Percentiles rank a stretch among this genome's conserved stretches.
These are phyloP conservation scores for Pestalotiopsis sp. DNA, from an alignment of 2,329 filamentous ascomycete genomes.

Conservation along the genomic window DNA sequence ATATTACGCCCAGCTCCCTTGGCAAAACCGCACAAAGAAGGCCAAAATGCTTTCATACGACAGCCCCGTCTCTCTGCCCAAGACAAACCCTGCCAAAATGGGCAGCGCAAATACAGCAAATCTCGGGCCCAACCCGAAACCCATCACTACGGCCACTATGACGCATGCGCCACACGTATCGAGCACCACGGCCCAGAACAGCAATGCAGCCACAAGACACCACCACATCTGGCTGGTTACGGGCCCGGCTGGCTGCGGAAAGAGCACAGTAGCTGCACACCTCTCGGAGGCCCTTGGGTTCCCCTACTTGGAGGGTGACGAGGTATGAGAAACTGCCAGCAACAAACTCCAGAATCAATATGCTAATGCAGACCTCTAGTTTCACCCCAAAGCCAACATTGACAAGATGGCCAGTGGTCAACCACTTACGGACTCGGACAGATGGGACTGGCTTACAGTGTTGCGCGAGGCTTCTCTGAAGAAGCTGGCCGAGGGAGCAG, in stretches of 20 bases:
- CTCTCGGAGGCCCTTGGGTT: slow-evolving; percentile 64
- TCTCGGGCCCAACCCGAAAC: slow-evolving; percentile 29
- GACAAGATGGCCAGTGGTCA: slow-evolving; percentile 88
- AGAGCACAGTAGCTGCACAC: slow-evolving; percentile 73
- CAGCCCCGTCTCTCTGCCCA: slow-evolving; percentile 46
- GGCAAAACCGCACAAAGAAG: background rate
- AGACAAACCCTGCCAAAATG: slow-evolving; percentile 35
- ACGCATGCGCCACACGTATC: slow-evolving; percentile 27
- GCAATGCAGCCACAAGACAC: slow-evolving; percentile 33
- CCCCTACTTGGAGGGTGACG: slow-evolving; percentile 78
- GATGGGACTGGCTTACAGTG: slow-evolving; percentile 94
- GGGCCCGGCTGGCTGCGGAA: slow-evolving; percentile 78
- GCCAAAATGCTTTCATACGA: slow-evolving; percentile 55
- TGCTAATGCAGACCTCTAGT: slow-evolving; percentile 46
- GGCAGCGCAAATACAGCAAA: slow-evolving; percentile 30
- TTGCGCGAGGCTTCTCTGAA: slow-evolving; percentile 70
- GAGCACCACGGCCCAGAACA: slow-evolving; percentile 31
- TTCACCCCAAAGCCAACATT: slow-evolving; percentile 76
- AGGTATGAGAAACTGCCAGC: slow-evolving; percentile 55
- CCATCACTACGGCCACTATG: slow-evolving; percentile 31
- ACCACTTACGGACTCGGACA: slow-evolving; percentile 87
- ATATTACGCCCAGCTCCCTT: background rate
- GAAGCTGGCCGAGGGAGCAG: slow-evolving; percentile 56
- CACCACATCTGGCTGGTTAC: slow-evolving; percentile 83
- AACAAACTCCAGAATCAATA: background rate